Evolutionary conservation across 1,284 basidiomycete species (phyloP).

Genomic region (Malassezia psittaci): DNA sequence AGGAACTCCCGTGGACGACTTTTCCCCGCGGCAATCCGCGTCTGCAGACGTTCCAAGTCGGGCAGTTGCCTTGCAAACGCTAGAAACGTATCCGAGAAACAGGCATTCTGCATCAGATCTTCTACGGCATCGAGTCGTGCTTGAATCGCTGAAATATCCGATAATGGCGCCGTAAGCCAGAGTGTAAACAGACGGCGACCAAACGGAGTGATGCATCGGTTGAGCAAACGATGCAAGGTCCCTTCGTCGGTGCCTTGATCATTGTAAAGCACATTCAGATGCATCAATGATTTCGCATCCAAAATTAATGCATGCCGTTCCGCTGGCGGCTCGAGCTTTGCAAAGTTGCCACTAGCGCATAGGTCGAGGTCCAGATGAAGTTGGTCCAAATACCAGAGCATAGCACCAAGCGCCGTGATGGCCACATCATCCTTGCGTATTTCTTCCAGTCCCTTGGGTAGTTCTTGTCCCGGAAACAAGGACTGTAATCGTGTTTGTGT

Average conservation of each 20-base stretch:
- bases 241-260: constrained; percentile 43
- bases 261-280: constrained; percentile 44
- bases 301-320: constrained; percentile 33
- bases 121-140: constrained; percentile 43
- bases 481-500: constrained; percentile 28
- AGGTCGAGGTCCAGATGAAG: constrained; percentile 44
- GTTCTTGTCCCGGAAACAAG: constrained; percentile 21
- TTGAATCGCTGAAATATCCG: constrained; percentile 27
- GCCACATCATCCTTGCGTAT: constrained; percentile 29
- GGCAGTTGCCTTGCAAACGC: constrained; percentile 34
- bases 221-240: constrained; percentile 42
- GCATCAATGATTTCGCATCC: constrained; percentile 44
- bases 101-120: constrained; percentile 27
- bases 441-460: constrained; percentile 31
- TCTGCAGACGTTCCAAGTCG: constrained; percentile 42
- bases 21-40: constrained; percentile 42
- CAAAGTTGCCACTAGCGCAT: constrained; percentile 43
- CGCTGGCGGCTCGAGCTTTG: constrained; percentile 35
- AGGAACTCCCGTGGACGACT: constrained; percentile 43
- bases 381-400: constrained; percentile 41
- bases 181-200: constrained; percentile 46
- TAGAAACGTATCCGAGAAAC: constrained; percentile 34
- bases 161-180: constrained; percentile 42
- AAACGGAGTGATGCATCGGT: constrained; percentile 44
- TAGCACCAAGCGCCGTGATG: constrained; percentile 38